Conservation (phyloP, 78 protist species). For the Dictyostelium capitatum region DNA sequence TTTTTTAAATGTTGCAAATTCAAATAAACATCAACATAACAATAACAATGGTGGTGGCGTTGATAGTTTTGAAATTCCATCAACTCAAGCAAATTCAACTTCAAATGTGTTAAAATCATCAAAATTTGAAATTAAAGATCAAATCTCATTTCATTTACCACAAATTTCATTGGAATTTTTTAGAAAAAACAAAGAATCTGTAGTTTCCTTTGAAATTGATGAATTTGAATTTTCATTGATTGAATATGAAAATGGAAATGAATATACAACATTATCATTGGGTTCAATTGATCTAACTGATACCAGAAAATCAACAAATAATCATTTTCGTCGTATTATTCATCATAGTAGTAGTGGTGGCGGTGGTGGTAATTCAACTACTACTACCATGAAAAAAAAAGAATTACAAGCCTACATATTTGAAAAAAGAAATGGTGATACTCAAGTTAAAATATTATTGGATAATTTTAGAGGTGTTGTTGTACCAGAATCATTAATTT, state of each 20-base stretch:
- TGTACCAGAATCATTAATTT: constrained; percentile 62
- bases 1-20: constrained; percentile 7
- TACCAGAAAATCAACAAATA: constrained; percentile 41
- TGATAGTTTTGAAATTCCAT: neutral
- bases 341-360: neutral
- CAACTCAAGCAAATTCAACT: neutral
- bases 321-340: constrained; percentile 36
- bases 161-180: constrained; percentile 59
- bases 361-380: neutral
- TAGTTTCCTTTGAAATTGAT: constrained; percentile 51
- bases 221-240: constrained; percentile 54
- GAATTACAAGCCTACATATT: constrained; percentile 29
- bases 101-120: neutral
- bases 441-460: constrained; percentile 29
- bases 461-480: constrained; percentile 40
- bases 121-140: constrained; percentile 35
- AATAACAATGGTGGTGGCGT: too few species aligned
- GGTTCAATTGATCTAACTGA: constrained; percentile 52
- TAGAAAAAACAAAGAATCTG: constrained; percentile 75
- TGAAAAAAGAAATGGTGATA: constrained; percentile 59
- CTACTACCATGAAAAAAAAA: constrained; percentile 4
- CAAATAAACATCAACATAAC: neutral
- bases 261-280: constrained; percentile 24
- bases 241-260: constrained; percentile 38
- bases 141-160: constrained; percentile 53